Conservation (phyloP, 441 rosid genomes). For the Euphorbia schlechtendalii region DNA sequence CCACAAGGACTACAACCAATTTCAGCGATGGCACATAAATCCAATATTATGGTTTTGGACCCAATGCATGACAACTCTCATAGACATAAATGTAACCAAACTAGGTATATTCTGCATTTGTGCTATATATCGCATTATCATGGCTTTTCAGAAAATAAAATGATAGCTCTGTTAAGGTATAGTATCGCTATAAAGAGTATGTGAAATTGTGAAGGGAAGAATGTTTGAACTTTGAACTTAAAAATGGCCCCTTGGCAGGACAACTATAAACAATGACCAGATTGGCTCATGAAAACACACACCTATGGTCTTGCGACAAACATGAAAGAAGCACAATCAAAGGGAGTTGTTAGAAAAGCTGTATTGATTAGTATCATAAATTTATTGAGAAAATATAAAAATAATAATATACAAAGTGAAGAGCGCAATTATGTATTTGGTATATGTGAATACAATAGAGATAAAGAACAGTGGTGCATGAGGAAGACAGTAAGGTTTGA, state of each 20-base stretch:
- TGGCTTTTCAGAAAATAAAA: no score
- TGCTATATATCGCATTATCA: no score
- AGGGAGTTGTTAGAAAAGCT: not conserved
- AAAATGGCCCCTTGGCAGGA: not conserved
- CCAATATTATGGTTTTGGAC: not conserved
- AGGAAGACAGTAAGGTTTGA: not conserved
- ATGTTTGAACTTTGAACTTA: not conserved
- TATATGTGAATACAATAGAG: not conserved
- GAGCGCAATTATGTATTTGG: not conserved
- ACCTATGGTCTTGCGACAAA: not conserved
- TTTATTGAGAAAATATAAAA: not conserved
- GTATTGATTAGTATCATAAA: not conserved
- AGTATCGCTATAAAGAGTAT: no score
- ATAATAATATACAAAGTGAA: not conserved
- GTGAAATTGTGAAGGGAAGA: no score
- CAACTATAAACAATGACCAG: not conserved
- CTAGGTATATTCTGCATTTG: no score
- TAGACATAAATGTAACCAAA: not conserved
- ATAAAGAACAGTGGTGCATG: not conserved
- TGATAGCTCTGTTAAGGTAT: no score
- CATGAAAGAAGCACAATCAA: not conserved
- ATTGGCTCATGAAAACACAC: not conserved
- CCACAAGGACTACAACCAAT: not conserved
- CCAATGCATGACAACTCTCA: not conserved
- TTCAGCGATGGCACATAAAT: not conserved